Conservation (phyloP, 495 filamentous ascomycete genomes). For the Tirmania nivea region DNA sequence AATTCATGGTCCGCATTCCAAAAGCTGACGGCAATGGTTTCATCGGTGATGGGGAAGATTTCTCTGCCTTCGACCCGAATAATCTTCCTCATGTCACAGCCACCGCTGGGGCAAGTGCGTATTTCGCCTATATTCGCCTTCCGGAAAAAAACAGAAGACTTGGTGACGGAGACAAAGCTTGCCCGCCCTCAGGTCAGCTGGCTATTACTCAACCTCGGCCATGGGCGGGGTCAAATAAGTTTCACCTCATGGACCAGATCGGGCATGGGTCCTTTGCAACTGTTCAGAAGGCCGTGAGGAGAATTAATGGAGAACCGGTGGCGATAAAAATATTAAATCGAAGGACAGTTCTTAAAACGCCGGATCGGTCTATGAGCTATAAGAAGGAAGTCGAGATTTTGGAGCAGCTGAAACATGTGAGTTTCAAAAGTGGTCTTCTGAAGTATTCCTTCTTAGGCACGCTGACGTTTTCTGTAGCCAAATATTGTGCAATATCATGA, state of each 20-base stretch:
- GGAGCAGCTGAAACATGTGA: conserved; percentile 58
- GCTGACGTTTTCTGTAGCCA: conserved; percentile 30
- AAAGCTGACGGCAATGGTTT: conserved; percentile 35
- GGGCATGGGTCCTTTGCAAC: conserved; percentile 88
- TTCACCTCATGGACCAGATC: conserved; percentile 58
- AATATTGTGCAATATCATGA: conserved; percentile 86
- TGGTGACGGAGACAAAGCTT: too few species aligned
- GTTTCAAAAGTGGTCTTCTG: conserved; percentile 14
- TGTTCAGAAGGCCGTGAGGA: conserved; percentile 66
- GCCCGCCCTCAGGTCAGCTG: too few species aligned
- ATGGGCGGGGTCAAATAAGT: conserved; percentile 61
- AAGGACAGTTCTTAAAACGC: conserved; percentile 59
- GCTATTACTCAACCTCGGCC: too few species aligned
- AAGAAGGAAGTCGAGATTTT: conserved; percentile 94
- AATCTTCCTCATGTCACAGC: neutral
- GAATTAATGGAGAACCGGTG: conserved; percentile 53
- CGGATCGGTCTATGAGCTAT: conserved; percentile 30
- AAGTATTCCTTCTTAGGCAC: neutral
- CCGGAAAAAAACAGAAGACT: too few species aligned
- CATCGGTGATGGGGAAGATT: conserved; percentile 13
- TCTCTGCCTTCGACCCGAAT: neutral
- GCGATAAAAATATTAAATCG: conserved; percentile 89
- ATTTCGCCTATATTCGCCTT: neutral
- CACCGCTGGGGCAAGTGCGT: neutral
- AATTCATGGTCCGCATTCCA: conserved; percentile 76